Evolutionary conservation across 768 basidiomycete species (phyloP), one percentile per base, ranked within the genome.

Genomic region (Roridomyces roridus): DNA sequence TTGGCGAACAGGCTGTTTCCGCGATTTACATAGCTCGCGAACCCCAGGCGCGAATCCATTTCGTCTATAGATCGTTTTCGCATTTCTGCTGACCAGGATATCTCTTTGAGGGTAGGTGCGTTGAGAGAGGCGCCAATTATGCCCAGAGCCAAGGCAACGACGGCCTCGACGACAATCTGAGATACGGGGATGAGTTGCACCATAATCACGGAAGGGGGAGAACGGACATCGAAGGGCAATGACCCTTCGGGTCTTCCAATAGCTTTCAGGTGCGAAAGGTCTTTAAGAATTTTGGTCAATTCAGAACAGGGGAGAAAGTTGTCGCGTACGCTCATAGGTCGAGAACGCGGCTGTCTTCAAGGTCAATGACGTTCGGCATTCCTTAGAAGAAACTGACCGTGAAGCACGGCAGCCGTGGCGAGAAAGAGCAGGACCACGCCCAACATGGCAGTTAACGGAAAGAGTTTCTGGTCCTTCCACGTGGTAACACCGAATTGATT

Each of bases 21-120:
- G 44, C 88, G 79, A 57, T 86, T 85, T 34, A 84, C 78, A 63
- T 85, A 85, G 64, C 72, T 85, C 29, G 84, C 85, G 57, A 91
- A 88, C 24, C 84, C 77, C 18, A 82, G 62, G 24, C 88, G 79
- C 15, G 88, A 83, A 64, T 90, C 85, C 86, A 90, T 88, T 64
- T 87, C 86, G 69, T 91, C 89, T 49, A 91, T 87, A 59, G 84
- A 81, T 92, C 87, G 81, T 67, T 82, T 87, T 64, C 82, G 83
- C 92, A 94, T 94, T 73, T 96, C 92, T 64, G 89, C 92, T 17
- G 91, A 84, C 93, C 92, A 95, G 29, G 89, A 88, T 56, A 94
- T 91, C 65, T 93, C 90, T 63, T 88, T 91, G 29, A 94, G 72
- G 28, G 78, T 69, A 1, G 91, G 84, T 7, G 88, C 80, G 61